Conservation (phyloP, 2,329 filamentous ascomycete genomes). For the Talaromyces sp. region DNA sequence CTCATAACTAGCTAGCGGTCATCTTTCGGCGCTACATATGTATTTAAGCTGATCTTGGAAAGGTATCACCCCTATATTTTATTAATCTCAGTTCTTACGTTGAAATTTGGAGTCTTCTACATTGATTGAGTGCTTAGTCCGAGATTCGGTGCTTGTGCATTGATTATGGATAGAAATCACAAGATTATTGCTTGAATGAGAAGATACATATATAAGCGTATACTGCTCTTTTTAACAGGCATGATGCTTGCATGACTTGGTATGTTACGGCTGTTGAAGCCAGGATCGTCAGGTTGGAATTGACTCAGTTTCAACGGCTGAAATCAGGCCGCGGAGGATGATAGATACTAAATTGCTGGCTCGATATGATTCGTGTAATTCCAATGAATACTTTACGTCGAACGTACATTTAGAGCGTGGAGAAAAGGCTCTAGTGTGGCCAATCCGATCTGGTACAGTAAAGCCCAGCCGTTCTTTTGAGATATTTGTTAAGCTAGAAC, state of each 20-base stretch:
- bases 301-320: not conserved
- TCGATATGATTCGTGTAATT: not conserved
- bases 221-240: not conserved
- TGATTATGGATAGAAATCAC: not conserved
- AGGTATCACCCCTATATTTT: not conserved
- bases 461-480: not conserved
- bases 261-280: not conserved
- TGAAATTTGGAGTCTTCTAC: not conserved
- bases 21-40: not conserved
- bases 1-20: not conserved
- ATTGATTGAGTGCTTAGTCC: not conserved
- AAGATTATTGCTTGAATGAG: not conserved
- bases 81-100: not conserved
- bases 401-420: not conserved
- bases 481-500: not conserved
- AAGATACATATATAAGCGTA: not conserved
- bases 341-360: not conserved
- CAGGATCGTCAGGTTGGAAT: not conserved
- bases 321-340: not conserved
- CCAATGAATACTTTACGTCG: not conserved
- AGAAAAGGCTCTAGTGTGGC: not conserved
- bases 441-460: not conserved
- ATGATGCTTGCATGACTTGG: not conserved
- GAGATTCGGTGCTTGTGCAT: not conserved
- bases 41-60: not conserved